Conservation (phyloP, 768 basidiomycete species). For the Megacollybia marginata region DNA sequence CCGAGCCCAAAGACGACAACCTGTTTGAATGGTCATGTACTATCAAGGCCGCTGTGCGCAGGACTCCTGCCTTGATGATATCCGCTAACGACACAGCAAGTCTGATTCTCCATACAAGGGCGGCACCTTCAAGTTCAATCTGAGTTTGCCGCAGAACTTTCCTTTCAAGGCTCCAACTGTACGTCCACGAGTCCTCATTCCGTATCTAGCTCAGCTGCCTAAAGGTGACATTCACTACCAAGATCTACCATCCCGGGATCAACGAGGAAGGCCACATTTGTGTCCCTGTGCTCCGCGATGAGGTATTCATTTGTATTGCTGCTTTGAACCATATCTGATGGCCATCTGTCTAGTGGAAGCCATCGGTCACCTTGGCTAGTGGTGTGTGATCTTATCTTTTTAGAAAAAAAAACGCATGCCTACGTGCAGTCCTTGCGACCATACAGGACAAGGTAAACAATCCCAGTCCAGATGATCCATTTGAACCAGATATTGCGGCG, state of each 20-base stretch:
- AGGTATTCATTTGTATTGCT: constrained; percentile 33
- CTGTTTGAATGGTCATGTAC: constrained; percentile 71
- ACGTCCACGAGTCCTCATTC: constrained; percentile 9
- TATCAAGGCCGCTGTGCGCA: constrained; percentile 65
- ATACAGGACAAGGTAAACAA: constrained; percentile 86
- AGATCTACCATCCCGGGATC: constrained; percentile 87
- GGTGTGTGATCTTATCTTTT: constrained; percentile 32
- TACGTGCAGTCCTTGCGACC: constrained; percentile 52
- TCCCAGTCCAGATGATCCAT: constrained; percentile 83
- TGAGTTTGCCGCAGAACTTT: constrained; percentile 71
- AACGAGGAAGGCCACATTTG: constrained; percentile 86
- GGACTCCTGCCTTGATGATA: constrained; percentile 3
- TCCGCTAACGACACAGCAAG: constrained; percentile 27
- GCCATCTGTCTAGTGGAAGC: constrained; percentile 63
- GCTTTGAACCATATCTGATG: neutral
- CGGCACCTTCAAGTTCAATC: constrained; percentile 70
- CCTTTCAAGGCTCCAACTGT: constrained; percentile 86
- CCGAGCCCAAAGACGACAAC: constrained; percentile 64
- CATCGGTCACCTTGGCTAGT: constrained; percentile 63
- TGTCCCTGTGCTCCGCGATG: constrained; percentile 76
- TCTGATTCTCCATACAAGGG: constrained; percentile 76
- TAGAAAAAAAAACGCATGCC: neutral
- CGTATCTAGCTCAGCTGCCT: constrained; percentile 1
- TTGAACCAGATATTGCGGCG: constrained; percentile 80
- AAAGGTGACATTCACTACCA: constrained; percentile 79